Evolutionary conservation across 495 filamentous ascomycete genomes (phyloP), one percentile per base, ranked within the genome.

Genomic region (Podospora pseudopauciseta): DNA sequence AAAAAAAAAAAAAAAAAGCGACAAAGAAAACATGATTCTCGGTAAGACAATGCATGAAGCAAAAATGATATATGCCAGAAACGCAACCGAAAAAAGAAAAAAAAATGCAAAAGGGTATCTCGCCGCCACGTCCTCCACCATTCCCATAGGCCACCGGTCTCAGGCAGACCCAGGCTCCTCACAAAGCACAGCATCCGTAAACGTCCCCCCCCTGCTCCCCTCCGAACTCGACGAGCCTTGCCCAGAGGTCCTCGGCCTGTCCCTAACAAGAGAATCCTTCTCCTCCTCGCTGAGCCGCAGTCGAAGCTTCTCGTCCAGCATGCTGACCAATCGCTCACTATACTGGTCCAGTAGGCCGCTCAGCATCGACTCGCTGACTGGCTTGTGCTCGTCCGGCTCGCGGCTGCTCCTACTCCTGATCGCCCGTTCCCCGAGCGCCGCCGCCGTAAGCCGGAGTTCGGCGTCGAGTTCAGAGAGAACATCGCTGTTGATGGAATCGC

Each of bases 401-500:
- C 64, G 20, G 23, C 9, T 66, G 19, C 71, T 76, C 30, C 74
- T 65, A 68, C 76, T 85, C 67, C 82, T 76, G 57, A 83, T 80
- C 30, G 82, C 84, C 65, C 83, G 81, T 70, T 90, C 86, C 26
- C 86, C 86, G 5, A 97, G 76, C 5, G 88, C 89, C 6, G 89
- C 84, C 1, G 88, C 85, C 0, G 93, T 96, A 27, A 93, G 83
- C 2, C 87, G 84, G 60, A 99, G 79, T 76, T 96, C 94, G 53
- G 88, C 85, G 67, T 95, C 91, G 5, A 97, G 81, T 73, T 96
- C 91, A 54, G 87, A 86, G 20, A 91, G 78, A 2, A 86, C 77
- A 63, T 92, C 89, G 15, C 87, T 80, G 32, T 85, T 84, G 54
- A 93, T 86, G 2, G 85, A 79, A 34, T 87, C 85, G 15, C 85